Evolutionary conservation across 2,329 filamentous ascomycete species (phyloP).

Genomic region (Rhinocladiella mackenziei): DNA sequence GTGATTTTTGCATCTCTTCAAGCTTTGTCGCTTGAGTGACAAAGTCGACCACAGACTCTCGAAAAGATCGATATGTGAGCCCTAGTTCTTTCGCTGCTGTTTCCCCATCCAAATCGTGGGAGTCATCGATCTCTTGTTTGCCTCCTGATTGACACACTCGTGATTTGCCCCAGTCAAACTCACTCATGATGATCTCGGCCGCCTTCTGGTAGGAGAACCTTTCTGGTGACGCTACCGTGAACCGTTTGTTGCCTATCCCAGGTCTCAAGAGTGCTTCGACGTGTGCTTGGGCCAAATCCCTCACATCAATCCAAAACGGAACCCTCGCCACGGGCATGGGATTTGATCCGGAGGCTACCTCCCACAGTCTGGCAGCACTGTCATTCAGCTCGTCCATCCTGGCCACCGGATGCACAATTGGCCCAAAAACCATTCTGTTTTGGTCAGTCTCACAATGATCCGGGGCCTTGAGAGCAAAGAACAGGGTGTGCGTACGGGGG

Average conservation of each 20-base stretch:
- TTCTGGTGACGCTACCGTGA: slow-evolving; percentile 41
- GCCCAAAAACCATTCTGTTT: slow-evolving; percentile 48
- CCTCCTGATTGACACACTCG: background rate
- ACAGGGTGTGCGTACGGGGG: no score
- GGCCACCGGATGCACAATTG: slow-evolving; percentile 40
- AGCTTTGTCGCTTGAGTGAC: slow-evolving; percentile 3
- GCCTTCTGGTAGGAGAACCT: slow-evolving; percentile 47
- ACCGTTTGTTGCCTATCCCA: slow-evolving; percentile 41
- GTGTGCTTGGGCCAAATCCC: slow-evolving; percentile 47
- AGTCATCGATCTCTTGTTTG: slow-evolving; percentile 10
- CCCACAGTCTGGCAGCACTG: slow-evolving; percentile 39
- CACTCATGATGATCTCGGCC: slow-evolving; percentile 41
- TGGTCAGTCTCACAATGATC: no score
- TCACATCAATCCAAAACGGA: slow-evolving; percentile 55
- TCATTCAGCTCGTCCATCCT: slow-evolving; percentile 40
- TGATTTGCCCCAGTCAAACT: slow-evolving; percentile 37
- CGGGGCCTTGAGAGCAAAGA: no score
- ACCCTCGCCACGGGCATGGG: slow-evolving; percentile 44
- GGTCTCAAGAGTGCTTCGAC: slow-evolving; percentile 44
- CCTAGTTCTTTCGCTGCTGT: slow-evolving; percentile 10
- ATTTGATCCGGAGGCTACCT: slow-evolving; percentile 31
- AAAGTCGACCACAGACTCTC: slow-evolving; percentile 19
- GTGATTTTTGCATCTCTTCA: no score
- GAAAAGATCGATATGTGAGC: slow-evolving; percentile 13
- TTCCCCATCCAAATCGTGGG: slow-evolving; percentile 9